Base-by-base conservation (phyloP, 768 basidiomycete genomes). In the Hygrophoropsis aurantiaca region DNA sequence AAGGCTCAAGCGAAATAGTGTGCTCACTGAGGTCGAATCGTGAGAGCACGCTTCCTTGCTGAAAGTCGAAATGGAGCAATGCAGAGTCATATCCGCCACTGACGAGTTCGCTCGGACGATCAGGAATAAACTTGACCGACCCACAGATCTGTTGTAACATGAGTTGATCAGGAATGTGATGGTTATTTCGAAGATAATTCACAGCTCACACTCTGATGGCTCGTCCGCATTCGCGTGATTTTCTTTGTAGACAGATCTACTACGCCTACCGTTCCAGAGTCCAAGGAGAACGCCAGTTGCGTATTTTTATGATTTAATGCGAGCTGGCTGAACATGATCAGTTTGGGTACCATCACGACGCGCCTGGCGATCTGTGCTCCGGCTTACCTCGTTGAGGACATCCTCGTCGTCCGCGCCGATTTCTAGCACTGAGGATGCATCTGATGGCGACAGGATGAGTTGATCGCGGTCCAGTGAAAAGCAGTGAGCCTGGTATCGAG, bases 41-140 rank as follows among this genome's bases (percentile, higher is more conserved):
- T 4, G 87, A 87, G 34, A 88, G 65, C 6, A 79, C 41, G 23
- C 67, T 78, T 23, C 79, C 74, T 64, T 80, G 80, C 11, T 56
- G 54, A 47, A 77, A 77, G 55, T 90, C 86, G 56, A 81, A 84
- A 57, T 92, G 90, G 11, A 87, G 59, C 20, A 92, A 55, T 3
- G 72, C 66, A 33, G 74, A 78, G 54, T 93, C 90, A 56, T 86
- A 91, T 2, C 90, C 90, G 5, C 81, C 88, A 50, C 85, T 89
- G 19, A 93, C 73, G 11, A 90, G 58, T 61, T 92, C 90, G 35
- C 71, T 74, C 3, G 86, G 80, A 19, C 87, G 74, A 58, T 77
- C 77, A 6, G 87, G 84, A 49, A 92, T 79, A 60, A 89, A 91
- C 49, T 71, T 78, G 32, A 86, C 81, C 15, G 77, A 75, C 10